Conservation (phyloP, 2,329 filamentous ascomycete species). For the Hymenoscyphus repandus region DNA sequence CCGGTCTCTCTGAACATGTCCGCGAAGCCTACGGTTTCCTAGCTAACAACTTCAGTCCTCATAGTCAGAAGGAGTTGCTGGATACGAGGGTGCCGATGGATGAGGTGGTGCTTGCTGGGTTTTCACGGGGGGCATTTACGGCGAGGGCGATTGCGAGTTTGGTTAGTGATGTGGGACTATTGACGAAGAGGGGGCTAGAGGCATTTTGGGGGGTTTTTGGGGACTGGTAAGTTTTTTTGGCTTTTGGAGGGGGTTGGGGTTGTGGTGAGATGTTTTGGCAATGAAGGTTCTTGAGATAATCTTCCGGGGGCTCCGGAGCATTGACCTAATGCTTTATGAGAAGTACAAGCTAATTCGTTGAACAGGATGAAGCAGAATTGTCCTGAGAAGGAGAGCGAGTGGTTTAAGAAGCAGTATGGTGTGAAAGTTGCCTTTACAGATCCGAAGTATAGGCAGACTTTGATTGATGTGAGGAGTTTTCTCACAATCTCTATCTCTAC, state of each 20-base stretch:
- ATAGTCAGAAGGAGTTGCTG: slow-evolving; percentile 16
- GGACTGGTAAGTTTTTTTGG: slow-evolving; percentile 27
- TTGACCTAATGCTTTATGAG: too few species aligned
- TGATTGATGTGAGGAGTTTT: slow-evolving; percentile 16
- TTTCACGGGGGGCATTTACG: slow-evolving; percentile 38
- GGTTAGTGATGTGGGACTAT: slow-evolving; percentile 34
- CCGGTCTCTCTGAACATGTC: slow-evolving; percentile 47
- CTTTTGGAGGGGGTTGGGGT: not conserved
- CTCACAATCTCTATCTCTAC: not conserved
- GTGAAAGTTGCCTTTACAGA: slow-evolving; percentile 17
- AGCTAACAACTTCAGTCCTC: slow-evolving; percentile 37
- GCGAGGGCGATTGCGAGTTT: slow-evolving; percentile 34
- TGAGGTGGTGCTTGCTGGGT: slow-evolving; percentile 35
- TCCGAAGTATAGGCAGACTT: slow-evolving; percentile 15
- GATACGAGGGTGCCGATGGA: slow-evolving; percentile 23
- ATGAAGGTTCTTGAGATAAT: not conserved
- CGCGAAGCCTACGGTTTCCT: slow-evolving; percentile 44
- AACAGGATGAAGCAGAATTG: slow-evolving; percentile 20
- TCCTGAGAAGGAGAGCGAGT: slow-evolving; percentile 13
- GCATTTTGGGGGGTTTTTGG: slow-evolving; percentile 36
- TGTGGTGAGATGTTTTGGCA: not conserved
- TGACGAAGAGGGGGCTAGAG: slow-evolving; percentile 39
- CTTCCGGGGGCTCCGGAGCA: too few species aligned
- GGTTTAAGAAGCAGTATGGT: slow-evolving; percentile 17
- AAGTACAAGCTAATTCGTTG: too few species aligned